Evolutionary conservation across 2,329 filamentous ascomycete species (phyloP), one percentile per base, ranked within the genome.

Genomic region (Dactylellina drechsleri): DNA sequence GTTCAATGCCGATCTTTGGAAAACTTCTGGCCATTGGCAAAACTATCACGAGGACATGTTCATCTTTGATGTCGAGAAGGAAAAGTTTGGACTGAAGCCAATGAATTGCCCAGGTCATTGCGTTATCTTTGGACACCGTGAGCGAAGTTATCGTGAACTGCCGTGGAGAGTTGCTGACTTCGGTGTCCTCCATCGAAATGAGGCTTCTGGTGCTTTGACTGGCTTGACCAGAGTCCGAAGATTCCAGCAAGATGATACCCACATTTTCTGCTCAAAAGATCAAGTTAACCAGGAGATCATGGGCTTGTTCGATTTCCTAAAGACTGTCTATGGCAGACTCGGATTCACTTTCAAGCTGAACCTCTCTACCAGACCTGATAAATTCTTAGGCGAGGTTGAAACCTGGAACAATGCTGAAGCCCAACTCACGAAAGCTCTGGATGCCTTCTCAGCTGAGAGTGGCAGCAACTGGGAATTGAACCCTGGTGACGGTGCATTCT

Each of bases 21-120:
- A 97, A 84, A 91, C 89, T 20, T 97, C 93, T 7, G 95, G 95
- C 58, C 95, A 98, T 82, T 97, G 94, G 93, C 88, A 91, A 74
- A 89, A 93, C 81, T 95, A 97, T 85, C 88, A 93, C 81, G 94
- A 98, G 77, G 93, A 97, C 83, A 98, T 98, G 94, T 93, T 93
- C 82, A 89, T 89, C n/a, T 89, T 97, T 79, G 85, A 88, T 66
- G 84, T 90, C 36, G 93, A 97, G 82, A 96, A 97, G 85, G 90
- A 91, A 77, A 86, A 89, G 78, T 93, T 90, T 85, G 93, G 89
- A 15, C 84, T 98, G 60, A 98, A 98, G 84, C 94, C 94, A 28
- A 98, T 98, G 95, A 98, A 98, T 84, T 99, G 95, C 83, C 95
- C 95, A 2, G 93, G 93, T 28, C 94, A 98, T 83, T 96, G 92